Evolutionary conservation across 495 filamentous ascomycete species (phyloP).

Genomic region (Talaromyces nanjingensis): DNA sequence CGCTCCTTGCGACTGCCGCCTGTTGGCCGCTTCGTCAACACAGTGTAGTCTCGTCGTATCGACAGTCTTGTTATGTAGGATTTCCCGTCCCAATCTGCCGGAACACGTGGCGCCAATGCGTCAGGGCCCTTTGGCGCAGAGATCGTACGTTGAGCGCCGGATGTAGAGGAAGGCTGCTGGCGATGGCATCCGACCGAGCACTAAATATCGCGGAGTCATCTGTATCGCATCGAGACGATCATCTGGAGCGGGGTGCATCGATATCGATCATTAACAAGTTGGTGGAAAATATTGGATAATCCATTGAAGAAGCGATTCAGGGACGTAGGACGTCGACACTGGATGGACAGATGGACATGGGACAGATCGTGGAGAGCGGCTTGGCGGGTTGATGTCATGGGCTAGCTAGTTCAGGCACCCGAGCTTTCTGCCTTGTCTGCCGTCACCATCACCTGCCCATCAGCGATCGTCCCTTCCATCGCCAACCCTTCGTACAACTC

Average conservation of each 20-base stretch:
- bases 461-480: neutral
- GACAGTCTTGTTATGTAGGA: neutral
- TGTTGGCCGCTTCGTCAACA: neutral
- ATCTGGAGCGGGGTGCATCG: neutral
- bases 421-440: neutral
- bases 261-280: neutral
- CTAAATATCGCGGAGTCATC: neutral
- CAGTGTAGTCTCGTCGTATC: neutral
- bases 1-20: neutral
- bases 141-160: neutral
- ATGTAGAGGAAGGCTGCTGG: neutral
- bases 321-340: neutral
- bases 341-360: no score
- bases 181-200: neutral
- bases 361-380: neutral
- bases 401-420: neutral
- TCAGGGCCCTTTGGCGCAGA: neutral
- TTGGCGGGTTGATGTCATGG: neutral
- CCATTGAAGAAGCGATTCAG: no score
- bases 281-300: neutral
- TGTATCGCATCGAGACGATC: neutral
- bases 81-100: neutral
- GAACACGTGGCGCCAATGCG: constrained; percentile 6
- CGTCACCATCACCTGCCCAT: neutral
- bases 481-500: neutral